Base-by-base conservation (phyloP, 2,329 filamentous ascomycete genomes). In the Didymella pinodella region DNA sequence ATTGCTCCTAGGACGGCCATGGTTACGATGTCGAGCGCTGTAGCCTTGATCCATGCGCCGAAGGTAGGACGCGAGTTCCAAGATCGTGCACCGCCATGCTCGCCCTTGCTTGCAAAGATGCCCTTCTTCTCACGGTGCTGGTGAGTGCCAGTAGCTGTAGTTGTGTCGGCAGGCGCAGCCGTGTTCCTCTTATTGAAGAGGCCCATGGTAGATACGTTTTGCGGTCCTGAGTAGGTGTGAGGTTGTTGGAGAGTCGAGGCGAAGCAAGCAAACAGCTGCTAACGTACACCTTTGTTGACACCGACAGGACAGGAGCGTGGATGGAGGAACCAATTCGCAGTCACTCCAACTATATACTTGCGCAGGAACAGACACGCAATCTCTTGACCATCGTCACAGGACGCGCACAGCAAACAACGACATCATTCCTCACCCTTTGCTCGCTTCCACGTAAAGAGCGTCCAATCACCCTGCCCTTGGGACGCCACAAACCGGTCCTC, bases 11-110 rank as follows among this genome's bases (percentile, higher is more conserved):
- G 85, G 25, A 79, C 73, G 8, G 80, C 78, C 87, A 91, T 91
- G 31, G 88, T 90, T 20, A 89, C 50, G 51, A 91, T 83, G 68
- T 91, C 89, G 12, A 90, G 76, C 82, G 85, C 88, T 4, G 87
- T 89, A 8, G 81, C 80, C 74, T 88, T 90, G 63, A 90, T 73
- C 89, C 89, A 91, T 70, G 89, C 86, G 3, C 88, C 87, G 64
- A 91, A 89, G 2, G 79, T 83, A 2, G 88, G 88, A 14, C 72
- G 68, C 25, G 66, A 68, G 62, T 77, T 77, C 63, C 65, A 71
- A 5, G 69, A 54, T 3, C 57, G 47, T 4, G 64, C 50, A 44
- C 63, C 67, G 44, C 60, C 60, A 41, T 65, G 44, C 45, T 61
- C 31, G 43, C 52, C 12, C 36, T 53, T 57, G 25, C 65, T 64